Evolutionary conservation across 495 filamentous ascomycete genomes (phyloP), one percentile per base, ranked within the genome.

Genomic region (Hypoxylon lenormandii): DNA sequence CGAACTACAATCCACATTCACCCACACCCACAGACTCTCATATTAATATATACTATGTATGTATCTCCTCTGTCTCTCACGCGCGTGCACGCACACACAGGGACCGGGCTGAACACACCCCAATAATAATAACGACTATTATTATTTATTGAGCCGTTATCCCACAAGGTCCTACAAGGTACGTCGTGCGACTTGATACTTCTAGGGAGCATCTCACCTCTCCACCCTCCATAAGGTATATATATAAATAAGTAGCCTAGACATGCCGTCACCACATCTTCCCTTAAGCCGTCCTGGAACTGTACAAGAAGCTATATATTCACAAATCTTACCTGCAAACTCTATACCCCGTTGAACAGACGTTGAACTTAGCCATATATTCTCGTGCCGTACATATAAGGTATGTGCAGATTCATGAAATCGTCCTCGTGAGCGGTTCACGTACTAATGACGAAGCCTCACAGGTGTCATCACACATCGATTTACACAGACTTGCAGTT

Each of bases 161-260:
- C 30, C 30, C 10, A 33, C 30, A 33, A 33, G 30, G 30, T 5
- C 30, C 23, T 64, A 55, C 69, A 72, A 69, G 69, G 69, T 60
- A 68, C 58, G 43, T 60, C 55, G 69, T 72, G 47, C 59, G 30
- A 68, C 69, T 60, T 38, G 33, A 60, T 72, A 40, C 64, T 72
- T 63, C 55, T 64, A 11, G 69, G 69, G 48, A 59, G 28, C 60
- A 53, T n/a, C 64, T 61, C 30, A 59, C 58, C 68, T 69, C 40
- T 67, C 64, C 69, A 63, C 59, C 40, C 26, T 59, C 52, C 18
- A 2, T 26, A 26, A 26, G 23, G 30, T 55, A 8, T 30, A 55
- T 63, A 55, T 71, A 71, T 72, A 72, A 54, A 71, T 72, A 72
- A 54, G 48, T 69, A 68, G 63, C 49, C 69, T 64, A 64, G 65